Evolutionary conservation across 1,139 yeast genomes (phyloP).

Genomic region (Geotrichum klebahnii): DNA sequence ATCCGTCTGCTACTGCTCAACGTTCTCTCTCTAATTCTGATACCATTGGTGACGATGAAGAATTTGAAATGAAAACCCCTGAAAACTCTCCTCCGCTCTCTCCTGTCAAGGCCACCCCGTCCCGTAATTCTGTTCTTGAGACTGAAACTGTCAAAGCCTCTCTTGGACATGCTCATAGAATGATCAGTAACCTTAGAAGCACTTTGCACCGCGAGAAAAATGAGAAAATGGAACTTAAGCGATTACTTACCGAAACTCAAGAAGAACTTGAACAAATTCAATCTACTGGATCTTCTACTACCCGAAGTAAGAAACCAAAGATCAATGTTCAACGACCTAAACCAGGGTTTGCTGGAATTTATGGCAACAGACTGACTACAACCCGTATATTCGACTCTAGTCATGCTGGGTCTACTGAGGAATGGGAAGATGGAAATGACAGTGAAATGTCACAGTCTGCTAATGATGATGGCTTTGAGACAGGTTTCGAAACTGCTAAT

Average conservation of each 20-base stretch:
- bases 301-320: conserved; percentile 14
- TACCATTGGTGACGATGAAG: conserved; percentile 25
- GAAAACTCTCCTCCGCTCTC: conserved; percentile 42
- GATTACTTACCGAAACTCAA: conserved; percentile 30
- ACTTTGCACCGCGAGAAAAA: conserved; percentile 37
- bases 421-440: not conserved
- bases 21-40: conserved; percentile 21
- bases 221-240: conserved; percentile 38
- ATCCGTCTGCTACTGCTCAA: conserved; percentile 27
- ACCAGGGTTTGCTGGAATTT: conserved; percentile 3
- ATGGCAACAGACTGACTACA: not conserved
- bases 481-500: conserved; percentile 29
- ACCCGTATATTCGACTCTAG: not conserved
- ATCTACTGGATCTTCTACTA: conserved; percentile 1
- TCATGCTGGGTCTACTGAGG: not conserved
- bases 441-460: not conserved
- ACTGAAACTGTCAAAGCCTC: conserved; percentile 65
- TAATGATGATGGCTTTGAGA: conserved; percentile 3
- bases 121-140: conserved; percentile 54
- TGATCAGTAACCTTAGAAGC: conserved; percentile 32
- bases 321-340: conserved; percentile 1
- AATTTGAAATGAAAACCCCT: conserved; percentile 26
- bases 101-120: conserved; percentile 47
- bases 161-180: conserved; percentile 59
- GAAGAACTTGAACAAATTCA: conserved; percentile 27